Evolutionary conservation across 805 yeast species (phyloP).

Genomic region (Candida endomychidarum): DNA sequence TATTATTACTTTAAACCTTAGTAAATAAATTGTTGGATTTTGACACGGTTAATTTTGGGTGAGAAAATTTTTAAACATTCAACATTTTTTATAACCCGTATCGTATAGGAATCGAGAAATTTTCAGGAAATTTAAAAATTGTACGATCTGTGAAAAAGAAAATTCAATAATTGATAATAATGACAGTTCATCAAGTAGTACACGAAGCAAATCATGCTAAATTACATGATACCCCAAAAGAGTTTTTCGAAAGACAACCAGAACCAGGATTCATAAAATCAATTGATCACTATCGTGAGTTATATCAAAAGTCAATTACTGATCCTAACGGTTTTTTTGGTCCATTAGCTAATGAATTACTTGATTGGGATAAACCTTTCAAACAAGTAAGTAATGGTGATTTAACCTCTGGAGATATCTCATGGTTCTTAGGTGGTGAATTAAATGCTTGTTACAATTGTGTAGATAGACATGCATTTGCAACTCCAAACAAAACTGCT

Average conservation of each 20-base stretch:
- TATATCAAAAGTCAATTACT: constrained; percentile 73
- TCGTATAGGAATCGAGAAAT: constrained; percentile 4
- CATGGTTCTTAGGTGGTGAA: constrained; percentile 81
- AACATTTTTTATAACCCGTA: constrained; percentile 3
- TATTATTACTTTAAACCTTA: too few species aligned
- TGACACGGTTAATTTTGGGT: constrained; percentile 6
- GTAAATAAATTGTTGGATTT: constrained; percentile 6
- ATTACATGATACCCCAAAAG: constrained; percentile 52
- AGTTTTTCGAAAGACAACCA: constrained; percentile 60
- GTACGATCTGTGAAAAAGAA: background rate
- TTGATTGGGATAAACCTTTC: constrained; percentile 81
- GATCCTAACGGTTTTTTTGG: constrained; percentile 84
- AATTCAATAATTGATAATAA: background rate
- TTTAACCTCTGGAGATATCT: constrained; percentile 52
- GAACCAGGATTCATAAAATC: constrained; percentile 57
- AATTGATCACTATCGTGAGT: constrained; percentile 63
- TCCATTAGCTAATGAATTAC: constrained; percentile 65
- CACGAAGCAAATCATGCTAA: constrained; percentile 59
- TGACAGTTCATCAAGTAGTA: constrained; percentile 26
- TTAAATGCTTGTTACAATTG: constrained; percentile 78
- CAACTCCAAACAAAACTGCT: constrained; percentile 70
- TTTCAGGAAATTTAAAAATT: background rate
- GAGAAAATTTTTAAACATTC: constrained; percentile 7
- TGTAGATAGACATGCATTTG: constrained; percentile 78
- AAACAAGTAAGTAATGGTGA: constrained; percentile 63